Conservation (phyloP, 2,329 filamentous ascomycete genomes). For the Rhytidhysteron rufulum region DNA sequence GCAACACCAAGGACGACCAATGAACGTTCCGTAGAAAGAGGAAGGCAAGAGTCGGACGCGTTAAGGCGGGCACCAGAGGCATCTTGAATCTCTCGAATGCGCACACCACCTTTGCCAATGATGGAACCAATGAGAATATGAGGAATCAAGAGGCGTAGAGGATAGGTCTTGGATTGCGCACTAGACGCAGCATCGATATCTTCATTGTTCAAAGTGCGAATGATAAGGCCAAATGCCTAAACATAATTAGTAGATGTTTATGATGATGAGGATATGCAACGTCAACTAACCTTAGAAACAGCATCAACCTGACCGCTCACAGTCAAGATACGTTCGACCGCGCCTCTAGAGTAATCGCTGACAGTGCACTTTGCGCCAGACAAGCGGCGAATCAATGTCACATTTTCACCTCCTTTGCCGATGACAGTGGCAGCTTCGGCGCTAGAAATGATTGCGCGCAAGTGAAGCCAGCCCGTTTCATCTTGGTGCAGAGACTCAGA, state of each 20-base stretch:
- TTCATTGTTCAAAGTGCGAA: conserved; percentile 97
- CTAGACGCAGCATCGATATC: conserved; percentile 83
- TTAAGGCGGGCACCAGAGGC: conserved; percentile 94
- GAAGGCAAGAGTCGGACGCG: conserved; percentile 90
- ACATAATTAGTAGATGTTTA: conserved; percentile 8
- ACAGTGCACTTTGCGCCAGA: conserved; percentile 98
- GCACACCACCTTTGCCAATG: conserved; percentile 92
- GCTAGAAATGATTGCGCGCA: conserved; percentile 94
- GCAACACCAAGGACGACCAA: conserved; percentile 96
- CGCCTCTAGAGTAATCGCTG: conserved; percentile 95
- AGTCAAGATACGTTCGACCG: conserved; percentile 94
- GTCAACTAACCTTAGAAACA: conserved; percentile 75
- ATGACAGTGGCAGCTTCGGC: conserved; percentile 97
- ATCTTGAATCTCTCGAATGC: conserved; percentile 98
- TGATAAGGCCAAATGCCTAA: conserved; percentile 96
- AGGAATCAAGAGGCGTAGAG: conserved; percentile 88
- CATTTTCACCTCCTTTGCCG: conserved; percentile 97
- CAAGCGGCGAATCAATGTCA: conserved; percentile 90
- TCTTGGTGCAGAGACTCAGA: conserved; percentile 61
- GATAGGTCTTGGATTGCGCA: conserved; percentile 94
- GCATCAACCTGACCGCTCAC: conserved; percentile 96
- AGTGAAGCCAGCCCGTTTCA: conserved; percentile 94
- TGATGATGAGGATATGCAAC: conserved; percentile 20
- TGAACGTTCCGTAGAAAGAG: conserved; percentile 94
- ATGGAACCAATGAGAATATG: conserved; percentile 98